Evolutionary conservation across 345 rosid species (phyloP), one percentile per base, ranked within the genome.

Genomic region (Populus alba): DNA sequence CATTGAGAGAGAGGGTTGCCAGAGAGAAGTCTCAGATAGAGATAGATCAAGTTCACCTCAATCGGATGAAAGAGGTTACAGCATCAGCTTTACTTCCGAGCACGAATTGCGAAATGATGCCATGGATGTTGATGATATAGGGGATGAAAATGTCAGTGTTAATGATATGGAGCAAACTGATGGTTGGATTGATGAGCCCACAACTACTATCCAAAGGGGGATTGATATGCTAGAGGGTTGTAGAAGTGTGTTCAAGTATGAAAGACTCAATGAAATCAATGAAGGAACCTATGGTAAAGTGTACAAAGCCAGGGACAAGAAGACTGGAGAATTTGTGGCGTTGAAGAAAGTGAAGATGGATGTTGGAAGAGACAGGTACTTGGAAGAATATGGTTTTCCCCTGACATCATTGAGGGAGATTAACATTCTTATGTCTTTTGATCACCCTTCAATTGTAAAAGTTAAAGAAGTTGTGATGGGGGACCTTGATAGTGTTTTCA

Each of bases 281-380:
- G 98, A 94, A 85, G 98, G 98, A 66, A 91, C 97, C 13, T 94
- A 94, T 76, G 97, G 97, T 71, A 83, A 91, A 82, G 97, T 94
- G 31, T 92, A 88, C 71, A 90, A 81, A 85, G 98, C 94, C 65
- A 89, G 80, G 79, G 97, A 92, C 85, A 94, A 78, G 87, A 85
- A 75, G 81, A 86, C 91, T 0, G 89, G 91, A 22, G 89, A 94
- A 85, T 77, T 86, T 75, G 97, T 94, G 80, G 98, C 98, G 2
- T 80, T 94, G 81, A 94, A 94, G 85, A 91, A 92, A 86, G 89
- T 92, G 79, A 92, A 89, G 75, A 69, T 82, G 76, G 67, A 69
- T 71, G 81, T 66, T 7, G 79, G 78, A 38, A 70, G 73, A 16
- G 71, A 41, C 23, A 70, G 33, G 33, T 37, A 65, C 72, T 69